A percentile compares a stretch with the other conserved stretches of the same genome.
Evolutionary conservation across 2,329 filamentous ascomycete species (phyloP).

Genomic region (Fonsecaea multimorphosa): DNA sequence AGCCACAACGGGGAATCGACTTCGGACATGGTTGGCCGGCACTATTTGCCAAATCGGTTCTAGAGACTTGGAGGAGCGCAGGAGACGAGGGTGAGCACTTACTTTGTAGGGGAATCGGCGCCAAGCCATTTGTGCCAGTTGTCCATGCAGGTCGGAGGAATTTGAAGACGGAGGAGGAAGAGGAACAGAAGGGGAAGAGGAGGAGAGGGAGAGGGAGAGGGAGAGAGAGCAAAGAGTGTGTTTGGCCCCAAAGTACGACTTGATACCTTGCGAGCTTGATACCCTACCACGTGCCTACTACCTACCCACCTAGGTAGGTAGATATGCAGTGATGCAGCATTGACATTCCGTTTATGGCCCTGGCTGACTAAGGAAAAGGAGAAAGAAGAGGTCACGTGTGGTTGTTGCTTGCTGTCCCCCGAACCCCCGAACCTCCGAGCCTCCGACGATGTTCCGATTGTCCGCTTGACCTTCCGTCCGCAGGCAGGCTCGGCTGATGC

Average conservation of each 20-base stretch:
- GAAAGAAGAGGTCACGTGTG: no score
- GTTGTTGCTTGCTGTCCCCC: no score
- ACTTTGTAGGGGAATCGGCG: background rate
- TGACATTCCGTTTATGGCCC: no score
- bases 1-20: background rate
- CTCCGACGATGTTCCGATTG: background rate
- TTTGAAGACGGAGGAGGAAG: background rate
- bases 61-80: conserved; percentile 4
- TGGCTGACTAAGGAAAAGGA: background rate
- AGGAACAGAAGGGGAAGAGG: no score
- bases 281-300: no score
- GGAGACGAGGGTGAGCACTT: background rate
- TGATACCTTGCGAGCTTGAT: conserved; percentile 1
- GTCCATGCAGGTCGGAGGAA: background rate
- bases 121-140: background rate
- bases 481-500: no score
- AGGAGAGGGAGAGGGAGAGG: background rate
- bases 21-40: conserved; percentile 16
- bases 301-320: no score
- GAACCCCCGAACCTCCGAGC: no score
- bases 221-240: no score
- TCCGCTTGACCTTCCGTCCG: conserved; percentile 1
- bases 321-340: background rate
- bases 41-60: conserved; percentile 15
- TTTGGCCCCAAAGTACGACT: background rate